Evolutionary conservation across 495 filamentous ascomycete genomes (phyloP).

Genomic region (Hypoxylon fuscum): DNA sequence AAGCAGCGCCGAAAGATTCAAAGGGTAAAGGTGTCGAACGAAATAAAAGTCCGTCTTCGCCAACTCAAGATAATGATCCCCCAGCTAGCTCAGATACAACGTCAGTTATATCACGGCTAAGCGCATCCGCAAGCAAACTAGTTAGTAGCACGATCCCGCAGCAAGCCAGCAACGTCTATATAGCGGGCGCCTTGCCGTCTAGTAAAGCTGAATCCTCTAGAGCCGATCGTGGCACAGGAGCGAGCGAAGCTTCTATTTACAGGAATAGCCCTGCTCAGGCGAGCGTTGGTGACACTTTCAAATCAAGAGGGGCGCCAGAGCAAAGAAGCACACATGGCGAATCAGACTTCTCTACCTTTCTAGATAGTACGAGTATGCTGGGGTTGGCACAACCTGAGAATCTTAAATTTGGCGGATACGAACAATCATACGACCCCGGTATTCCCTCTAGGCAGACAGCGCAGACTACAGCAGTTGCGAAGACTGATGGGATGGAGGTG

Average conservation of each 20-base stretch:
- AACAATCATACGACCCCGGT: neutral
- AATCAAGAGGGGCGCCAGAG: conserved; percentile 32
- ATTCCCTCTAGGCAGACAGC: neutral
- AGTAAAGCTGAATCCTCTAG: conserved; percentile 38
- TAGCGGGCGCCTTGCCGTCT: conserved; percentile 17
- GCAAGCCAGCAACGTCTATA: neutral
- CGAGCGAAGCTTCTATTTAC: conserved; percentile 9
- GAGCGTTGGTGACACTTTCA: conserved; percentile 23
- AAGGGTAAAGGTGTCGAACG: conserved; percentile 32
- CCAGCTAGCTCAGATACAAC: neutral
- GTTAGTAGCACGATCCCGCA: conserved; percentile 15
- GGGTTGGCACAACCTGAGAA: conserved; percentile 36
- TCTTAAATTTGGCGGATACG: conserved; percentile 14
- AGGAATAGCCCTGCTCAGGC: conserved; percentile 5
- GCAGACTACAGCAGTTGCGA: conserved; percentile 4
- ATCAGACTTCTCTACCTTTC: conserved; percentile 54
- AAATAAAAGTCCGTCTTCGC: conserved; percentile 5
- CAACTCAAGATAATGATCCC: neutral
- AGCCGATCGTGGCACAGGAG: neutral
- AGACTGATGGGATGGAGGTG: conserved; percentile 56
- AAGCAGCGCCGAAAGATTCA: neutral
- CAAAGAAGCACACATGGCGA: conserved; percentile 50
- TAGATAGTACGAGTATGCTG: conserved; percentile 47
- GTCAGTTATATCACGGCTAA: conserved; percentile 30
- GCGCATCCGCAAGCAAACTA: conserved; percentile 31